phyloP scores from a whole-genome alignment of 192 early-diverging fungal species.

The Entomortierella parvispora region DNA sequence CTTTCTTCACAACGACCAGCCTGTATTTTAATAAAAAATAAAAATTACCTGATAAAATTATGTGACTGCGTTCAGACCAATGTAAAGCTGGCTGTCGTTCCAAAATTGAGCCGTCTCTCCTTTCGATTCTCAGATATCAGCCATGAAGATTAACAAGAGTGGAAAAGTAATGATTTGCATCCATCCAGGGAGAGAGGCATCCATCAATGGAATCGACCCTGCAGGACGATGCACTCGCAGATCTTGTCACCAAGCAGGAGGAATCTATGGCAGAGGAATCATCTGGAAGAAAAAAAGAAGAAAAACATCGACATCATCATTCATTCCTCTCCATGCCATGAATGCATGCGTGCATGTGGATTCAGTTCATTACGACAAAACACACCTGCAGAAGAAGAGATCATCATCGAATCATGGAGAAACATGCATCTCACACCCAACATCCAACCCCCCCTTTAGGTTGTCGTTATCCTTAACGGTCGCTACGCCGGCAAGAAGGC shows the following conservation, averaged over 20 bases:
- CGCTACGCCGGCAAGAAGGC: conserved; percentile 99
- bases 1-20: too few species aligned
- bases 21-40: too few species aligned
- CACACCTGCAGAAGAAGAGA: not conserved
- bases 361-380: not conserved
- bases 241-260: too few species aligned
- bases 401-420: not conserved
- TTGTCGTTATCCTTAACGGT: conserved; percentile 97
- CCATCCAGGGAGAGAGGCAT: conserved; percentile 11
- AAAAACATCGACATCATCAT: too few species aligned
- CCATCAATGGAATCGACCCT: not conserved
- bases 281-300: too few species aligned
- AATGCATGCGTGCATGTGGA: too few species aligned
- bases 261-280: not conserved
- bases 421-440: conserved; percentile 1
- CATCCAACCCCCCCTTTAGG: conserved; percentile 61
- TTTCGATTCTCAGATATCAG: not conserved
- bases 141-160: conserved; percentile 16
- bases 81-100: not conserved
- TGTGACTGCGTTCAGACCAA: too few species aligned
- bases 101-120: not conserved
- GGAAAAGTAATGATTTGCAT: conserved; percentile 7
- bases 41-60: too few species aligned
- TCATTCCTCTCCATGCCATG: too few species aligned
- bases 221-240: too few species aligned